Evolutionary conservation across 805 yeast genomes (phyloP), one percentile per base, ranked within the genome.

Genomic region (Brettanomyces custersianus): DNA sequence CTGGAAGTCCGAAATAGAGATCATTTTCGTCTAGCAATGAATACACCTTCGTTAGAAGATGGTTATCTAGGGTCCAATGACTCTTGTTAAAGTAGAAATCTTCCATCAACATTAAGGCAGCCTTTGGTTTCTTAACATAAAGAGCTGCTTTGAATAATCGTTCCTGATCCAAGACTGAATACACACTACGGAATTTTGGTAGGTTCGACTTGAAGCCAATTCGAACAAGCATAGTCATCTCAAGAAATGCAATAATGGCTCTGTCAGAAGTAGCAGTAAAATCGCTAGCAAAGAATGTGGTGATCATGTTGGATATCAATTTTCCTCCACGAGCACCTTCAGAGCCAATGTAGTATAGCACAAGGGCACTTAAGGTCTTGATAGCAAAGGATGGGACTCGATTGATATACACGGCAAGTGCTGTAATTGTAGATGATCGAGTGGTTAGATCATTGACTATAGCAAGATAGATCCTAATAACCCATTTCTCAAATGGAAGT

Each of bases 1-100:
- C 67, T 0, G 88, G 85, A 8, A 83, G 54, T 0, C 94, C 94
- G 44, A 67, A 66, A 4, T 72, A 51, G 27, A 83, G 55, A 51
- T 86, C 95, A 3, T 64, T 59, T 38, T 80, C 86, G 34, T 70
- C 74, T 3, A 86, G 60, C 0, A 65, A 50, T 4, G 62, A 59
- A 51, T 78, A 83, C 2, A 80, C 60, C 1, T 39, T 30, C 4
- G 55, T 36, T 18, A 64, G 37, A 29, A 52, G 44, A n/a, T n/a
- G n/a, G n/a, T n/a, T n/a, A n/a, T n/a, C n/a, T n/a, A n/a, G n/a
- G 1, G 36, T 36, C 27, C 13, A 27, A 29, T 41, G 23, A n/a
- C 18, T 5, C 21, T 20, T 18, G 48, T 46, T 51, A 12, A 43
- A 33, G 31, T 49, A 40, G 31, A 47, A 48, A 35, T 72, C 77